phyloP scores from a whole-genome alignment of 2,329 filamentous ascomycete genomes.

The Akanthomyces lecanii region DNA sequence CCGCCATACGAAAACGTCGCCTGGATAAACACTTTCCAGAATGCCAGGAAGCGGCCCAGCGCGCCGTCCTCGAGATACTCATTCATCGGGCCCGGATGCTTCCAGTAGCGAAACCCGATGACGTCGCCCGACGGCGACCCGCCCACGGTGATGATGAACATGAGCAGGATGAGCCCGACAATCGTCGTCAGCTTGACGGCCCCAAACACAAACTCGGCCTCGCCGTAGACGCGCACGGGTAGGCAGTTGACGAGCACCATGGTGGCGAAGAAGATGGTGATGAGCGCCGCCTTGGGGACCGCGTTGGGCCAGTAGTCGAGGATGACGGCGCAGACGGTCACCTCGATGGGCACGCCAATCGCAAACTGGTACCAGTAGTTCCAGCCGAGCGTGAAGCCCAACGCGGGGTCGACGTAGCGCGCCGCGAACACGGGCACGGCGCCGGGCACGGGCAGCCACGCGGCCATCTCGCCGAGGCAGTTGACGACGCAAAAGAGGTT shows the following conservation, averaged over 20 bases:
- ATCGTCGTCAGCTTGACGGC: slow-evolving; percentile 47
- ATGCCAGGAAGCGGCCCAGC: slow-evolving; percentile 38
- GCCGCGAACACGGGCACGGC: slow-evolving; percentile 47
- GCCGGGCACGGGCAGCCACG: slow-evolving; percentile 57
- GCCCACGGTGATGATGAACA: slow-evolving; percentile 47
- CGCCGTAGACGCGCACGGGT: slow-evolving; percentile 45
- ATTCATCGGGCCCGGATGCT: slow-evolving; percentile 40
- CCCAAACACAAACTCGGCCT: slow-evolving; percentile 48
- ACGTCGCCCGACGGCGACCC: slow-evolving; percentile 38
- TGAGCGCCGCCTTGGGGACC: slow-evolving; percentile 29
- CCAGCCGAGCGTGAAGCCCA: slow-evolving; percentile 47
- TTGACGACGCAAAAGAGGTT: slow-evolving; percentile 46
- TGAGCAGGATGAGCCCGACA: slow-evolving; percentile 45
- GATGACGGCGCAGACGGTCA: slow-evolving; percentile 43
- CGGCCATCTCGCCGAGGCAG: slow-evolving; percentile 54
- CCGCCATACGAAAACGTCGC: slow-evolving; percentile 47
- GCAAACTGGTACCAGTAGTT: slow-evolving; percentile 50
- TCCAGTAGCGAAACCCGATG: slow-evolving; percentile 46
- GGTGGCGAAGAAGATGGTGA: slow-evolving; percentile 34
- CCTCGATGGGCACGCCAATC: slow-evolving; percentile 45
- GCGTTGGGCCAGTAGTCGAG: slow-evolving; percentile 40
- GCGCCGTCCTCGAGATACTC: slow-evolving; percentile 36
- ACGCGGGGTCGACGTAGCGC: slow-evolving; percentile 44
- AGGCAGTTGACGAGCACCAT: slow-evolving; percentile 38
- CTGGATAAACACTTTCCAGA: slow-evolving; percentile 43